Conservation (phyloP, 1,139 yeast genomes). For the Pneumocystis wakefieldiae region DNA sequence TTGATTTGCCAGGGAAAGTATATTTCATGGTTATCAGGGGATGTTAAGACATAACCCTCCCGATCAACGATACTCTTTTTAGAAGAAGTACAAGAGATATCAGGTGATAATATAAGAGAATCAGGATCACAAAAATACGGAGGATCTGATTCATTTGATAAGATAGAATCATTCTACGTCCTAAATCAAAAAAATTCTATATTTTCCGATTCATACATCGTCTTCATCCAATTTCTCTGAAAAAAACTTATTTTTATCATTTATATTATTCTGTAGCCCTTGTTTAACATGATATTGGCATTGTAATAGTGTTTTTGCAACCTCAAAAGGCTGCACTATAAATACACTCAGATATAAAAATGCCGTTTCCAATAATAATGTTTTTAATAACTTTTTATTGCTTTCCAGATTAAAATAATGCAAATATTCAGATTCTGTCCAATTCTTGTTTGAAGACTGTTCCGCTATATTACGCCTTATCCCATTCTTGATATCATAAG, state of each 20-base stretch:
- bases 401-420: conserved; percentile 14
- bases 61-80: conserved; percentile 7
- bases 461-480: background rate
- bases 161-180: background rate
- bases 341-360: conserved; percentile 14
- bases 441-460: background rate
- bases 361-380: conserved; percentile 9
- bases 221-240: conserved; percentile 37
- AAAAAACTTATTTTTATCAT: conserved; percentile 19
- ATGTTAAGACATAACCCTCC: conserved; percentile 9
- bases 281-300: conserved; percentile 25
- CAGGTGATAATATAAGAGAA: background rate
- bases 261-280: conserved; percentile 9
- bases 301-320: conserved; percentile 62
- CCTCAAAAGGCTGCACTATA: conserved; percentile 78
- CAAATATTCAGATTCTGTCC: conserved; percentile 14
- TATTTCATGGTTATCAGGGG: conserved; percentile 9
- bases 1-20: conserved; percentile 9
- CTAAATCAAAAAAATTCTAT: background rate
- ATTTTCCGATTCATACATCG: background rate
- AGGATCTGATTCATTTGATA: background rate
- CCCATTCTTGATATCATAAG: background rate
- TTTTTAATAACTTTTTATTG: conserved; percentile 11
- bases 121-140: background rate
- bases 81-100: background rate